These are phyloP conservation scores for Nakaseomyces bracarensis DNA, from an alignment of 1,139 yeast genomes.

Conservation along the genomic window DNA sequence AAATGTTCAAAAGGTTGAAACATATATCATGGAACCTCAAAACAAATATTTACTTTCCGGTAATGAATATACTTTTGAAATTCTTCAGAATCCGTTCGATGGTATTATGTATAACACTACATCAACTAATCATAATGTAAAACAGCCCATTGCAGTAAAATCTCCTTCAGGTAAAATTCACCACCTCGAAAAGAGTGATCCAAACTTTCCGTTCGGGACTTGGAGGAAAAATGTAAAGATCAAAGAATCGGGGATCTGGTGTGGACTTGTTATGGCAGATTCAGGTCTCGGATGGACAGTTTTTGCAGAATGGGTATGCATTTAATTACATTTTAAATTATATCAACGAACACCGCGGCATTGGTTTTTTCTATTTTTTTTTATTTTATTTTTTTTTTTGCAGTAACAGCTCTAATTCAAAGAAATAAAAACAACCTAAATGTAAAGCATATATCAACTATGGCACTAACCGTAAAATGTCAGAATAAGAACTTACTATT, in stretches of 20 bases:
- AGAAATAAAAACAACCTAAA: too few species aligned
- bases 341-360: too few species aligned
- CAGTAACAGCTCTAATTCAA: too few species aligned
- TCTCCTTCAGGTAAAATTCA: conserved; percentile 77
- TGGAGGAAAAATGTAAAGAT: conserved; percentile 55
- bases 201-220: conserved; percentile 40
- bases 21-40: conserved; percentile 82
- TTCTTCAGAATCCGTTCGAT: conserved; percentile 56
- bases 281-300: conserved; percentile 80
- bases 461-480: too few species aligned
- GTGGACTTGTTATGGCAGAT: conserved; percentile 74
- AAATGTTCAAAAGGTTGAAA: conserved; percentile 59
- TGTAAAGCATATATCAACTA: too few species aligned
- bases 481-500: too few species aligned
- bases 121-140: conserved; percentile 35
- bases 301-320: conserved; percentile 90
- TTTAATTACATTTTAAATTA: too few species aligned
- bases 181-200: conserved; percentile 46
- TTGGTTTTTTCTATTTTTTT: too few species aligned
- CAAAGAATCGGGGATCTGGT: conserved; percentile 70
- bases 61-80: conserved; percentile 54
- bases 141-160: conserved; percentile 55
- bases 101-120: conserved; percentile 41
- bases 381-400: too few species aligned
- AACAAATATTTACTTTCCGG: conserved; percentile 49